phyloP scores from a whole-genome alignment of 164 flowering plant species.

The Warburgia ugandensis region DNA sequence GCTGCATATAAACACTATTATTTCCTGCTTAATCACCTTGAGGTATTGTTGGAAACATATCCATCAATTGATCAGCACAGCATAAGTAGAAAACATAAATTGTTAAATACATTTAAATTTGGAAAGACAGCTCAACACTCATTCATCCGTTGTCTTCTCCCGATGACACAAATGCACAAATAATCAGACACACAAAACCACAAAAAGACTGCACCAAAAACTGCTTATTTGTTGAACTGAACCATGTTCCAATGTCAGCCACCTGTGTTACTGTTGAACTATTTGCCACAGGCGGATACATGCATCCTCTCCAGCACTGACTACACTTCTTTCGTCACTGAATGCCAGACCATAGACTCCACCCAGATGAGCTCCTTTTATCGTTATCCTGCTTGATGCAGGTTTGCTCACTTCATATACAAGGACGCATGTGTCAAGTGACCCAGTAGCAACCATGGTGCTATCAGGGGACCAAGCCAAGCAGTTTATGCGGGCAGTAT shows the following conservation, averaged over 20 bases:
- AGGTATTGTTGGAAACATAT: too few species aligned
- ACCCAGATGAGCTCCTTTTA: constrained; percentile 92
- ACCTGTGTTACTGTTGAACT: constrained; percentile 28
- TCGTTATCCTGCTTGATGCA: constrained; percentile 72
- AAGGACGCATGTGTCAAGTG: constrained; percentile 82
- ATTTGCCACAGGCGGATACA: constrained; percentile 78
- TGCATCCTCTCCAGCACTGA: constrained; percentile 95
- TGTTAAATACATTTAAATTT: too few species aligned
- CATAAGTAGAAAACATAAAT: too few species aligned
- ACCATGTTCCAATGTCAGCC: background rate
- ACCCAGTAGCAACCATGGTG: constrained; percentile 87
- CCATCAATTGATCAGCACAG: too few species aligned
- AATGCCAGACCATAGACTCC: constrained; percentile 90
- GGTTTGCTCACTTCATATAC: constrained; percentile 75
- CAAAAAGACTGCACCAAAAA: constrained; percentile 4
- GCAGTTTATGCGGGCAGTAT: constrained; percentile 87
- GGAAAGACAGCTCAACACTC: too few species aligned
- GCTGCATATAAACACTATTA: too few species aligned
- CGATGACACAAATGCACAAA: too few species aligned
- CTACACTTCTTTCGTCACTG: constrained; percentile 52
- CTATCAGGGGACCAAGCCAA: constrained; percentile 91
- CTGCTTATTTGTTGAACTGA: constrained; percentile 5
- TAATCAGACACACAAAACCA: too few species aligned
- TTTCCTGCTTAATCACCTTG: too few species aligned
- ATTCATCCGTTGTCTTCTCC: too few species aligned